Base-by-base conservation (phyloP, 371 early-diverging fungal genomes). In the Rhizopus delemar region DNA sequence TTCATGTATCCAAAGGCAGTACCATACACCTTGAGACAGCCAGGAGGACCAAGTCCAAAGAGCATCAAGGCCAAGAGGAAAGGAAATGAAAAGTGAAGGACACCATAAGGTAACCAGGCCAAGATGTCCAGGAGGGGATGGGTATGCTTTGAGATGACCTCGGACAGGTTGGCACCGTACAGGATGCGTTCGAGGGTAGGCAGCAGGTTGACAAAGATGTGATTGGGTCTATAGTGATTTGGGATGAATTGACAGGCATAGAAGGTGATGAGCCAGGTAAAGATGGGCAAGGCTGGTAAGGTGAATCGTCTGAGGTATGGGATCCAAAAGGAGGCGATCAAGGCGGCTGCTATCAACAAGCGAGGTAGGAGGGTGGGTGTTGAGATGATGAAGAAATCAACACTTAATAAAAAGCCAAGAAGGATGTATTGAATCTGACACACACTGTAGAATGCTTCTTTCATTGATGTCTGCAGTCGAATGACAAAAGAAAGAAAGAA, bases 101-200 rank as follows among this genome's bases (percentile, higher is more conserved):
- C 76, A n/a, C 91, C 91, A 60, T 90, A 90, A 8, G 87, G 87
- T 13, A 90, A 55, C 85, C 90, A 89, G 3, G 86, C 86, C n/a
- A 88, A 60, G 5, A 89, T 66, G 70, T 90, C 91, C 41, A 80
- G 63, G 2, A 78, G 50, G 8, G 77, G 69, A 12, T 78, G 73
- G 1, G 84, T 80, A 41, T 80, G 66, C n/a, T 70, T 70, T 11
- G 83, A 83, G 41, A 90, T 81, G 32, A 88, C 71, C 53, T 85
- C 88, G 5, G 86, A 82, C 22, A 86, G 65, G 67, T 82, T 90
- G 59, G 80, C 84, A 12, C 86, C 86, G 48, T 87, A 89, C 13
- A 89, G 76, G 43, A 88, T 79, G 52, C 84, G 81, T 64, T 90
- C 90, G 12, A 87, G 73, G 2, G 83, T 77, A 5, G 90, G 90